Conservation (phyloP, 1,284 basidiomycete species). For the Ganoderma resinaceum region DNA sequence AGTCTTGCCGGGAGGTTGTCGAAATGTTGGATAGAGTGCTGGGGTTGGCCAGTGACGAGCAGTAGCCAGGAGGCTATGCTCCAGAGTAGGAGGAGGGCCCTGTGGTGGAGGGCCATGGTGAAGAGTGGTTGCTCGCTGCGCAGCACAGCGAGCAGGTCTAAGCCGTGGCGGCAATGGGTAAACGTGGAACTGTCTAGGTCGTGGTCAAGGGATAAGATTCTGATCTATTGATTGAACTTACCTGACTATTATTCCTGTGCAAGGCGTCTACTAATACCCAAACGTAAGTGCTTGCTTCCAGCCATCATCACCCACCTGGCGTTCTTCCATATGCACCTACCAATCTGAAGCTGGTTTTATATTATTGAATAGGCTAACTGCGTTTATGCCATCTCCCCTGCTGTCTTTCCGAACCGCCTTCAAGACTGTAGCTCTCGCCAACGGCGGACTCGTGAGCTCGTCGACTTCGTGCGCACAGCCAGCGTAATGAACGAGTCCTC, state of each 20-base stretch:
- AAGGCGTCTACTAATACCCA: not conserved
- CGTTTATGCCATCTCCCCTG: too few relatives aligned
- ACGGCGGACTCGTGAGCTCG: too few relatives aligned
- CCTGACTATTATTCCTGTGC: not conserved
- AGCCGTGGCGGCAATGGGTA: slow-evolving; percentile 16
- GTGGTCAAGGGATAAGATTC: not conserved
- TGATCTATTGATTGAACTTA: not conserved
- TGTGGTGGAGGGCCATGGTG: slow-evolving; percentile 46
- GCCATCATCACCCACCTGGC: not conserved
- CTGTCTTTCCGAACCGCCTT: too few relatives aligned
- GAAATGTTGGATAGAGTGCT: slow-evolving; percentile 57
- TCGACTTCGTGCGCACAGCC: too few relatives aligned
- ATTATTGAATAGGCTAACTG: too few relatives aligned
- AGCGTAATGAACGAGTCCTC: too few relatives aligned
- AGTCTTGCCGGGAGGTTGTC: slow-evolving; percentile 82
- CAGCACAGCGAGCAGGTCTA: slow-evolving; percentile 28
- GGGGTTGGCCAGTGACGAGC: slow-evolving; percentile 47
- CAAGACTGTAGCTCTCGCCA: too few relatives aligned
- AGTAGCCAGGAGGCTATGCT: slow-evolving; percentile 37
- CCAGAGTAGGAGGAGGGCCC: slow-evolving; percentile 45
- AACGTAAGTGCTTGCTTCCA: not conserved
- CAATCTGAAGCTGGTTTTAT: too few relatives aligned
- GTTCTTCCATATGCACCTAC: too few relatives aligned
- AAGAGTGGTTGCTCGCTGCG: slow-evolving; percentile 32
- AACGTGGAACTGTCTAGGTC: slow-evolving; percentile 3